phyloP scores from a whole-genome alignment of 2,329 filamentous ascomycete genomes.

The Xylariaceae sp. region DNA sequence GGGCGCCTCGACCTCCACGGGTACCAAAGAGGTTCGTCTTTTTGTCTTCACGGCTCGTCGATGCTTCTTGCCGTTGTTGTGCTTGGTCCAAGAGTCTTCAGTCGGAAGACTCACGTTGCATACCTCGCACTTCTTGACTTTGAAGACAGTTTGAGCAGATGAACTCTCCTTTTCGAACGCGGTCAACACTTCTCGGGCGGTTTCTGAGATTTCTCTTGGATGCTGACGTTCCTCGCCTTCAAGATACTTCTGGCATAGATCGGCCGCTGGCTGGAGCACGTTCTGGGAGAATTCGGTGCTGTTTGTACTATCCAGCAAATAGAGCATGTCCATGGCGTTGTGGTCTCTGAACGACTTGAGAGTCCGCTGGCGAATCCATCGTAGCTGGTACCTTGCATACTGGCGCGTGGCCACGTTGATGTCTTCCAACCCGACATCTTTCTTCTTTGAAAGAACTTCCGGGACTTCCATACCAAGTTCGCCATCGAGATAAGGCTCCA shows the following conservation, averaged over 20 bases:
- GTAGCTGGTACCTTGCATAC: conserved; percentile 78
- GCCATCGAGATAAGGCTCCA: conserved; percentile 63
- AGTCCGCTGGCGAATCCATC: conserved; percentile 83
- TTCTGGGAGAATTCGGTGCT: conserved; percentile 52
- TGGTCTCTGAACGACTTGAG: conserved; percentile 60
- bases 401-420: conserved; percentile 80
- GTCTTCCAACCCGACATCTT: conserved; percentile 58
- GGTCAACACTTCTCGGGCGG: conserved; percentile 53
- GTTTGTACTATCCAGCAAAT: conserved; percentile 76
- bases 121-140: conserved; percentile 58
- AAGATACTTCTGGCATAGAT: conserved; percentile 61
- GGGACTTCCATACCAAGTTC: conserved; percentile 30
- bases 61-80: conserved; percentile 43
- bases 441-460: conserved; percentile 50
- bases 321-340: conserved; percentile 55
- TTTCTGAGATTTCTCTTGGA: conserved; percentile 44
- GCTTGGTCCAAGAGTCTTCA: conserved; percentile 47
- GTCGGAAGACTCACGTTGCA: conserved; percentile 62
- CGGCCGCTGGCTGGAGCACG: conserved; percentile 61
- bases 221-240: conserved; percentile 47
- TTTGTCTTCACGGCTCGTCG: conserved; percentile 25
- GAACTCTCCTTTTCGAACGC: conserved; percentile 52
- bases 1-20: conserved; percentile 9
- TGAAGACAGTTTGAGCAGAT: conserved; percentile 39
- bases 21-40: conserved; percentile 29